Evolutionary conservation across 495 filamentous ascomycete species (phyloP), one percentile per base, ranked within the genome.

Genomic region (Glarea lozoyensis): DNA sequence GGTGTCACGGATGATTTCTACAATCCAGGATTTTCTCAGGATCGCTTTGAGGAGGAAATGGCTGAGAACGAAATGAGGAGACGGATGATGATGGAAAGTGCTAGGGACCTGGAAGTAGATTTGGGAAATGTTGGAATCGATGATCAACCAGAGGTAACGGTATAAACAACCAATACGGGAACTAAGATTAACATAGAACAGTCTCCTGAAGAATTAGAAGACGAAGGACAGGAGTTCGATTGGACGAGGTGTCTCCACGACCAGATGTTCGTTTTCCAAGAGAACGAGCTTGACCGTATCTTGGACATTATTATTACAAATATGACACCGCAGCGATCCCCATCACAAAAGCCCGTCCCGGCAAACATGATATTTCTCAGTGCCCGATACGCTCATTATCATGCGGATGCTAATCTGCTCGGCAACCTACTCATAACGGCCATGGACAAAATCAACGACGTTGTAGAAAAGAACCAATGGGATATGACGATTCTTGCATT

Each of bases 81-180:
- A 42, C 80, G 92, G 15, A 96, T 99, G 90, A 97, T 97, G 92
- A 96, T 97, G 82, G 93, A 99, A 60, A 99, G 92, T 58, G 89
- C 93, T 10, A 82, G 93, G 43, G 95, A 99, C 58, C 69, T 99
- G 22, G 92, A 99, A 60, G 92, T 99, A 21, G 92, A 99, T 57
- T 62, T 99, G 34, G 92, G 92, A 3, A 97, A 92, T 58, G 73
- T 99, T 43, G 93, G 93, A 25, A 76, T 99, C 49, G 92, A 99
- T 55, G 92, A 99, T 61, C 84, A 90, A 53, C 85, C 89, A 22
- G 92, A 97, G 70, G 88, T 87, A 62, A 61, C 77, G 62, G 43
- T 18, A 21, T n/a, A 40, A 10, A 18, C 40, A 11, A 13, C 1
- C n/a, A 4, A 9, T 30, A n/a, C 3, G 20, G n/a, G 37, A 50